These are phyloP conservation scores for Furcasterigmium sp. DNA, from an alignment of 2,329 filamentous ascomycete genomes.

Conservation along the genomic window DNA sequence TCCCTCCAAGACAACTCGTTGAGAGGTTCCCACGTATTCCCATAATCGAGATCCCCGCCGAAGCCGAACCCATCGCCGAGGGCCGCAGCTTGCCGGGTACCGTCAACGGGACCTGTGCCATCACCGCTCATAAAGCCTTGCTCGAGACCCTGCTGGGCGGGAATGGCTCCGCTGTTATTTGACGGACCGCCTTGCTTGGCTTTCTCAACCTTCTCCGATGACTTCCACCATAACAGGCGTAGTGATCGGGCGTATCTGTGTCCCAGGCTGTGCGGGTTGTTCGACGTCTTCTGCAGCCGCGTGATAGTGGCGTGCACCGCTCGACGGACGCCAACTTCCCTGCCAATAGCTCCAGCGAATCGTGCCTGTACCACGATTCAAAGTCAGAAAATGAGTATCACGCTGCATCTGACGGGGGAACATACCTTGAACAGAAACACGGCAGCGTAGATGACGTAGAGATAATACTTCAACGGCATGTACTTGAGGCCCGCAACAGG, in stretches of 20 bases:
- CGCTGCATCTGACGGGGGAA: not conserved
- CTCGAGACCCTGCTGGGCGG: too few relatives aligned
- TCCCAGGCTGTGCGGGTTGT: conserved; percentile 53
- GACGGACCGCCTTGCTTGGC: conserved; percentile 1
- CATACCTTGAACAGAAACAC: conserved; percentile 60
- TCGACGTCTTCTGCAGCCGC: conserved; percentile 52
- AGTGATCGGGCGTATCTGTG: conserved; percentile 56
- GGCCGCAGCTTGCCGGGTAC: not conserved
- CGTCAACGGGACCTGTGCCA: too few relatives aligned
- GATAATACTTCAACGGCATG: conserved; percentile 59
- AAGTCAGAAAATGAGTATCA: too few relatives aligned
- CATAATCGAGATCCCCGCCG: too few relatives aligned
- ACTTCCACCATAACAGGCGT: conserved; percentile 52
- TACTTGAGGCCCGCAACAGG: conserved; percentile 54
- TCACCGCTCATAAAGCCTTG: too few relatives aligned
- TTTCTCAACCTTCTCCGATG: conserved; percentile 11
- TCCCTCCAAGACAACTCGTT: conserved; percentile 60
- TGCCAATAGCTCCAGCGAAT: conserved; percentile 53
- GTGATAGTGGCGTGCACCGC: conserved; percentile 55
- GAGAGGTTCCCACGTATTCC: conserved; percentile 35
- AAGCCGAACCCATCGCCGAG: not conserved
- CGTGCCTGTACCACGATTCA: conserved; percentile 35
- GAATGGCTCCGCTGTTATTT: too few relatives aligned
- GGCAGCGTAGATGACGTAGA: conserved; percentile 58
- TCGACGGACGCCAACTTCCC: conserved; percentile 49